Base-by-base conservation (phyloP, 2,329 filamentous ascomycete species). In the Neopestalotiopsis sp. region DNA sequence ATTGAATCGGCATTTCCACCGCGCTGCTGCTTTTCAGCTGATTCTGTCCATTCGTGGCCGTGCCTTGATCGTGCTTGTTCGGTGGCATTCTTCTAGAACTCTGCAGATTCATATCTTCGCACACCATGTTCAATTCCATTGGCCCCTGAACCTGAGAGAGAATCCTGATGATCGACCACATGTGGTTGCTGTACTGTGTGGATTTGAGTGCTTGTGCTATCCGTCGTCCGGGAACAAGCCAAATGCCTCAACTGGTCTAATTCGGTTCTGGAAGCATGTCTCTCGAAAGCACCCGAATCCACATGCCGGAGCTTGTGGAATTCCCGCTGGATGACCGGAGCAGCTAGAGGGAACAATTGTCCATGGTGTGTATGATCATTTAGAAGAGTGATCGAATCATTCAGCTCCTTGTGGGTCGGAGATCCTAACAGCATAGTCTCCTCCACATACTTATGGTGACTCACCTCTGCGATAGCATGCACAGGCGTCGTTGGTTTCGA, bases 401-500 rank as follows among this genome's bases (percentile, higher is more conserved):
- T 9, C 34, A 14, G 13, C 32, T 20, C 40, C 28, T 67, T 68
- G 20, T 67, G 68, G 2, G 20, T 9, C 14, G 68, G 69, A 68
- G 73, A 71, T 20, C 69, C 69, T 12, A 67, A 65, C 28, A 64
- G 56, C 42, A 71, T 20, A 56, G 49, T 12, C 20, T 69, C 69
- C 66, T 72, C 72, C 9, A 61, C 58, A 62, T 72, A 72, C 28
- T 71, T 59, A 68, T 71, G 69, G 10, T 69, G 65, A 59, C 45
- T 64, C 20, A 74, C 17, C 30, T 65, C 65, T 34, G 70, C 69
- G 4, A 71, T 52, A 60, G 71, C 52, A 30, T 72, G 67, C n/a
- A 69, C 63, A 4, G 66, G 66, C 13, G 70, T 72, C 7, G 73
- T 32, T n/a, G 71, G 72, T 24, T 71, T 60, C 14, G 70, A 68